Base-by-base conservation (phyloP, 2,329 filamentous ascomycete species). In the Mycosphaerella sp. region DNA sequence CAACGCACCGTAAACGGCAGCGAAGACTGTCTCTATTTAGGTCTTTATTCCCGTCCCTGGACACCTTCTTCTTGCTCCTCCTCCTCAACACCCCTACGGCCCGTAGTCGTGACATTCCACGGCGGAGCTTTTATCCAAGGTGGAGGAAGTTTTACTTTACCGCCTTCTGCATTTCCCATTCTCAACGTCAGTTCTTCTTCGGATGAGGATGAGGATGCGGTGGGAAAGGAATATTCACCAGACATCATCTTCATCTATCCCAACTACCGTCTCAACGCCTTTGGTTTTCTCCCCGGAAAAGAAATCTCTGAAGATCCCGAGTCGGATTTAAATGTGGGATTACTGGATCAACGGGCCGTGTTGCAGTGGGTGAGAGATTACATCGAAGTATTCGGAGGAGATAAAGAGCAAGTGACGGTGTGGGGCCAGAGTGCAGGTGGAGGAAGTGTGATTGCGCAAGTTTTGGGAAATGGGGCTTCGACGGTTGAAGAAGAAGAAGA, bases 81-180 rank as follows among this genome's bases (percentile, higher is more conserved):
- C 51, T 1, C 64, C 64, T 1, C 63, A 72, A n/a, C 67, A n/a
- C 67, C 76, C 1, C 72, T 76, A 3, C 72, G 78, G 2, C 81
- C 82, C 0, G 81, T 85, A 0, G 73, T 85, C 0, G 75, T 84
- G 2, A 76, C 76, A 3, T 83, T 82, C 63, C 82, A 80, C 63
- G 82, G 82, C 49, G 82, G 82, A 10, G 82, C 74, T 2, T 85
- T 81, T 68, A 79, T 84, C 48, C 70, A 80, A 63, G 82, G 81
- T 6, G 74, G 73, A 31, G 81, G 78, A 0, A 75, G 70, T 38
- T 80, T 83, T 62, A 67, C 65, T 6, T 71, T 83, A 6, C 81
- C 80, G 3, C 81, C 82, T 2, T 69, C 75, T 0, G 78, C 74
- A 1, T 84, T 79, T 61, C 82, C 80, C 0, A 72, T 82, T 3